Evolutionary conservation across 2,329 filamentous ascomycete genomes (phyloP).

Genomic region (Aspergillus oerlinghausenensis): DNA sequence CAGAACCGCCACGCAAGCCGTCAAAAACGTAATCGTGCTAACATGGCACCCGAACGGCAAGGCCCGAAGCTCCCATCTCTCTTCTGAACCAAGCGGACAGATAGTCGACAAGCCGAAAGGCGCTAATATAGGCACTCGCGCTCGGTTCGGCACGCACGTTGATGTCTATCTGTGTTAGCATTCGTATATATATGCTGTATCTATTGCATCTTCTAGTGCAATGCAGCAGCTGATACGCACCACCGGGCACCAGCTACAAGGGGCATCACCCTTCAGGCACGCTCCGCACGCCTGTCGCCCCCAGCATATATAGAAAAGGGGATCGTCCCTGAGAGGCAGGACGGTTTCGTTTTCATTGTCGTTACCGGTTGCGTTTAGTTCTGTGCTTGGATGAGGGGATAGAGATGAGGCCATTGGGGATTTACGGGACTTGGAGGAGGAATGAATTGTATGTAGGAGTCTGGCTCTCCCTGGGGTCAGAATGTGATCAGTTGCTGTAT

Average conservation of each 20-base stretch:
- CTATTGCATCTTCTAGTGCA: not conserved
- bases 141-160: conserved; percentile 36
- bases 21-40: conserved; percentile 38
- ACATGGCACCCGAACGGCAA: conserved; percentile 37
- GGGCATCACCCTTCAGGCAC: conserved; percentile 28
- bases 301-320: conserved; percentile 33
- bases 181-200: not conserved
- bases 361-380: not conserved
- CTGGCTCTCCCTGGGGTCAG: not conserved
- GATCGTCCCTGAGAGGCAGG: conserved; percentile 14
- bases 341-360: not conserved
- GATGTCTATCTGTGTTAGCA: conserved; percentile 26
- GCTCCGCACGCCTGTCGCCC: conserved; percentile 31
- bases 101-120: conserved; percentile 32
- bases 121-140: conserved; percentile 34
- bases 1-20: conserved; percentile 28
- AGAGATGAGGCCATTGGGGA: not conserved
- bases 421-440: not conserved
- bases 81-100: conserved; percentile 36
- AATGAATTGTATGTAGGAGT: not conserved
- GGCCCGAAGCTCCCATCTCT: conserved; percentile 41
- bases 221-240: conserved; percentile 20
- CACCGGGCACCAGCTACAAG: conserved; percentile 37
- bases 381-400: not conserved
- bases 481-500: not conserved